phyloP scores from a whole-genome alignment of 1,284 basidiomycete genomes.

The Austroboletus niveus region DNA sequence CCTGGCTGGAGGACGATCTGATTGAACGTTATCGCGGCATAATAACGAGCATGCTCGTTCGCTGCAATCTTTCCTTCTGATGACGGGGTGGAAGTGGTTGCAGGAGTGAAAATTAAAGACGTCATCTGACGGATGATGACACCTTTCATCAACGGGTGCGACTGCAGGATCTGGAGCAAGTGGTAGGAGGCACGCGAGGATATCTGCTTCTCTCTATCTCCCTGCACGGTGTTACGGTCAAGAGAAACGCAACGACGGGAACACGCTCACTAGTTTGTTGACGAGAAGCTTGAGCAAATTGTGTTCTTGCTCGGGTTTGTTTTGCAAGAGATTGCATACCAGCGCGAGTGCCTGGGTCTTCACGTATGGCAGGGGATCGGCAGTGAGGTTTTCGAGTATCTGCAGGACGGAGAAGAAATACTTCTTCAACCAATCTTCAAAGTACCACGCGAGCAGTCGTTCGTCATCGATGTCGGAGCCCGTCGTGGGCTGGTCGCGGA shows the following conservation, averaged over 20 bases:
- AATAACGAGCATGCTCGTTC: slow-evolving; percentile 80
- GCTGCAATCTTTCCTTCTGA: slow-evolving; percentile 32
- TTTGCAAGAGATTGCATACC: slow-evolving; percentile 78
- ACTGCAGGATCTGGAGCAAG: slow-evolving; percentile 85
- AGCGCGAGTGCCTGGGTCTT: slow-evolving; percentile 78
- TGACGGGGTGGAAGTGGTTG: slow-evolving; percentile 35
- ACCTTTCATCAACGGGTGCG: slow-evolving; percentile 92
- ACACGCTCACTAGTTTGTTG: slow-evolving; percentile 82
- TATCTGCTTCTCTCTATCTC: slow-evolving; percentile 86
- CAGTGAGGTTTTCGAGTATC: slow-evolving; percentile 83
- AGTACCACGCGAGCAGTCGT: slow-evolving; percentile 83
- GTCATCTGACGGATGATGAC: slow-evolving; percentile 89
- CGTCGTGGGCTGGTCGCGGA: slow-evolving; percentile 85
- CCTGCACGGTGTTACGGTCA: slow-evolving; percentile 43
- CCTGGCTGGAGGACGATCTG: slow-evolving; percentile 80
- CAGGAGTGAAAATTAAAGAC: slow-evolving; percentile 58
- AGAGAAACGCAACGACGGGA: not conserved
- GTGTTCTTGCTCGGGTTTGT: slow-evolving; percentile 96
- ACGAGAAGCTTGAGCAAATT: slow-evolving; percentile 90
- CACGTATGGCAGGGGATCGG: slow-evolving; percentile 88
- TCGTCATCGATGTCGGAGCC: slow-evolving; percentile 70
- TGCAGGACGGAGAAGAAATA: slow-evolving; percentile 94
- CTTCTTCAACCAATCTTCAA: slow-evolving; percentile 97
- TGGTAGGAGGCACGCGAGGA: slow-evolving; percentile 91
- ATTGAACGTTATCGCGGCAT: slow-evolving; percentile 91